phyloP scores from a whole-genome alignment of 179 eudicot species.

The Heliamphora pulchella region DNA sequence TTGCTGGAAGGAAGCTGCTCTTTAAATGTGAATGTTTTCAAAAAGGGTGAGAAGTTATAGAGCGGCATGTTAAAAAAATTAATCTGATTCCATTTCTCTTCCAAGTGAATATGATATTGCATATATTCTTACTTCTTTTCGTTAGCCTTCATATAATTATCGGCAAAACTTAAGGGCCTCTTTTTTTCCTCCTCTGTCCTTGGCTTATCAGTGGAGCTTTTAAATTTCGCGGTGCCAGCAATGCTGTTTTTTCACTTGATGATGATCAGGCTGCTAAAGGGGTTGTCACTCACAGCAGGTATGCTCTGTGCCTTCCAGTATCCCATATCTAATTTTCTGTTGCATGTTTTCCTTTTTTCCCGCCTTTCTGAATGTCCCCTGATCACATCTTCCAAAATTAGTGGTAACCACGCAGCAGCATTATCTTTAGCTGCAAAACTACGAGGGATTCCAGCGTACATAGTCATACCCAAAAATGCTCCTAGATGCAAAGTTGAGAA shows the following conservation, averaged over 20 bases:
- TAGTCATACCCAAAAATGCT: conserved; percentile 78
- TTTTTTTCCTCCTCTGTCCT: background rate
- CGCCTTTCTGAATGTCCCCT: background rate
- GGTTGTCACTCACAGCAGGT: conserved; percentile 98
- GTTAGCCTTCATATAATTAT: background rate
- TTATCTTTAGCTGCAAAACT: conserved; percentile 85
- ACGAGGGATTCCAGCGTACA: conserved; percentile 82
- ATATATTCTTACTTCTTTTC: background rate
- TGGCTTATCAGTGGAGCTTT: conserved; percentile 69
- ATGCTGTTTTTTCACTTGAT: conserved; percentile 79
- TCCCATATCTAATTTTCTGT: background rate
- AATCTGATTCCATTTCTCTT: background rate
- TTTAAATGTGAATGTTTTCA: conserved; percentile 97
- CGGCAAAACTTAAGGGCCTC: background rate
- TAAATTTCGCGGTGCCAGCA: conserved; percentile 92
- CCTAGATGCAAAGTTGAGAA: conserved; percentile 96
- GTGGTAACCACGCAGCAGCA: conserved; percentile 98
- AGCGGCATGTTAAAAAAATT: background rate
- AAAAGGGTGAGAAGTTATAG: conserved; percentile 60
- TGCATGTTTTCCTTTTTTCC: background rate
- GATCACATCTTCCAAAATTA: conserved; percentile 25
- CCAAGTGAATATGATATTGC: background rate
- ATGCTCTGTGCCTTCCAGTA: background rate
- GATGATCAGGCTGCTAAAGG: conserved; percentile 72
- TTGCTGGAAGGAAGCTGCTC: conserved; percentile 64